Evolutionary conservation across 2,329 filamentous ascomycete genomes (phyloP), one percentile per base, ranked within the genome.

Genomic region (Ophiocordyceps unilateralis): DNA sequence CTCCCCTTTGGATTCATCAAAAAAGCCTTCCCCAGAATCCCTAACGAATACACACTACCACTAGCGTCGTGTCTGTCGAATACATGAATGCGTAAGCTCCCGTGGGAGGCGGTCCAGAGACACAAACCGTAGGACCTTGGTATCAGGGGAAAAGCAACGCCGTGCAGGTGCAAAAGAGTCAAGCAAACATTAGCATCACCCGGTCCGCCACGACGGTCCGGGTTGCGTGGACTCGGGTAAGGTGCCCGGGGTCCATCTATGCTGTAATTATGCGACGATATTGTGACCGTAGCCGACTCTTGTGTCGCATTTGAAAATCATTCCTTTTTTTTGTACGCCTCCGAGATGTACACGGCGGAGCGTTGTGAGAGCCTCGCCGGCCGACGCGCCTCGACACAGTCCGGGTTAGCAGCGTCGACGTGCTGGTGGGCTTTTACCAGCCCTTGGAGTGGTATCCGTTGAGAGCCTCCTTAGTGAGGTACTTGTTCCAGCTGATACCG

Each of bases 401-500:
- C 34, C 49, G 43, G n/a, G n/a, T n/a, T n/a, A n/a, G n/a, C n/a
- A n/a, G n/a, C n/a, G n/a, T n/a, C 46, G 46, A 47, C 37, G 12
- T 39, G 15, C 8, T 39, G 22, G n/a, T 21, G 23, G n/a, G n/a
- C n/a, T n/a, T 50, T 55, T 52, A 65, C 62, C 62, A 65, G 34
- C 62, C 62, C 54, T 65, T 65, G 46, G 62, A 63, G 53, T 65
- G 62, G 49, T 65, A 65, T 46, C 61, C 61, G 44, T 64, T 61
- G 45, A 69, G 66, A n/a, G 83, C 76, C 39, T 86, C 85, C 57
- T 81, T 78, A 55, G 82, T 78, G 55, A 93, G 87, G 62, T 87
- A 91, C 53, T 91, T 78, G 59, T 91, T 91, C 77, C 76, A 89
- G 54, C 81, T 86, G 54, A 71, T 77, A 53, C 79, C 76, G 54